phyloP scores from a whole-genome alignment of 2,329 filamentous ascomycete genomes.

The Aureobasidium sp. region DNA sequence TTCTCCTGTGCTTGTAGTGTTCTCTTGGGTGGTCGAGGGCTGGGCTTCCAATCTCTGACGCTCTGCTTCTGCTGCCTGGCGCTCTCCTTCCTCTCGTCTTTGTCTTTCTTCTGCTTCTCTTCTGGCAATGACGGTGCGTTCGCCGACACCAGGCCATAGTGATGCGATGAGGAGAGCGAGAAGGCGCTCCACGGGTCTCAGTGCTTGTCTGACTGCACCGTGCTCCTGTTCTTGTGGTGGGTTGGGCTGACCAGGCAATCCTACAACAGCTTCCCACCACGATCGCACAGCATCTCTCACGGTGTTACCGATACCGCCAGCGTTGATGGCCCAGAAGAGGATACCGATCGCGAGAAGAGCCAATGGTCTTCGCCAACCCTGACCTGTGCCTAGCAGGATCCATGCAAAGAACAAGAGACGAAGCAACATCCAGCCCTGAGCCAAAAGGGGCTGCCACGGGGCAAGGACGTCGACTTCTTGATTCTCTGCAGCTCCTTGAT shows the following conservation, averaged over 20 bases:
- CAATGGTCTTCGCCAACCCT: slow-evolving; percentile 37
- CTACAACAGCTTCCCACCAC: slow-evolving; percentile 41
- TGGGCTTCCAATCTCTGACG: background rate
- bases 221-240: slow-evolving; percentile 19
- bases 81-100: slow-evolving; percentile 27
- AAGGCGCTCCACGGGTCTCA: slow-evolving; percentile 48
- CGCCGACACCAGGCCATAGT: slow-evolving; percentile 55
- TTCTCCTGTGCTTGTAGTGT: background rate
- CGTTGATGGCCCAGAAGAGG: slow-evolving; percentile 37
- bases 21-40: background rate
- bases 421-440: slow-evolving; percentile 50
- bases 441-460: slow-evolving; percentile 31
- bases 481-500: background rate
- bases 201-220: slow-evolving; percentile 24
- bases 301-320: slow-evolving; percentile 16
- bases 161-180: slow-evolving; percentile 57
- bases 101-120: slow-evolving; percentile 33
- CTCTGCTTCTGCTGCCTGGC: slow-evolving; percentile 15
- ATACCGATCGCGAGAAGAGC: slow-evolving; percentile 34
- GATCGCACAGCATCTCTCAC: slow-evolving; percentile 29
- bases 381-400: slow-evolving; percentile 46
- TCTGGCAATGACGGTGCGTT: slow-evolving; percentile 51
- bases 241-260: slow-evolving; percentile 17
- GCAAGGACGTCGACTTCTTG: slow-evolving; percentile 13
- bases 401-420: slow-evolving; percentile 54